Percentiles rank a stretch among this genome's conserved stretches.
Evolutionary conservation across 1,284 basidiomycete genomes (phyloP).

Genomic region (Tilletia caries): DNA sequence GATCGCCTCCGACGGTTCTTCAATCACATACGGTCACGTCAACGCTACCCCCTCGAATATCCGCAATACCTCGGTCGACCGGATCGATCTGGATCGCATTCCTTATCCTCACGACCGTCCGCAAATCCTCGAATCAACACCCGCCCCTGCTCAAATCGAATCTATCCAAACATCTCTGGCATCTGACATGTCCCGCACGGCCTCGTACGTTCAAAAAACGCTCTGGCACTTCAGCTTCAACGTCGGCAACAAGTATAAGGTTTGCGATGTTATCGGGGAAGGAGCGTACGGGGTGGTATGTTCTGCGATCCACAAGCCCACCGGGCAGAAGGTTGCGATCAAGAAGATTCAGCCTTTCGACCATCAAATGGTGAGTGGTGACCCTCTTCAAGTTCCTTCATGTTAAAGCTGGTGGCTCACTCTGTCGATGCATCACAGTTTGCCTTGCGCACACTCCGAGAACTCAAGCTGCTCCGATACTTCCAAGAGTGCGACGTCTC

Average conservation of each 20-base stretch:
- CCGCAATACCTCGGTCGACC: not conserved
- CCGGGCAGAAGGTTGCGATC: constrained; percentile 56
- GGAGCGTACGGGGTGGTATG: constrained; percentile 57
- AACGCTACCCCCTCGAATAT: too few species aligned
- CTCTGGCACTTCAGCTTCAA: constrained; percentile 13
- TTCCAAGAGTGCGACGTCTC: constrained; percentile 22
- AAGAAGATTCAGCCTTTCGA: constrained; percentile 54
- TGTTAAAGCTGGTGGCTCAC: not conserved
- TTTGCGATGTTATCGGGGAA: constrained; percentile 56
- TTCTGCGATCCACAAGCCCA: constrained; percentile 53
- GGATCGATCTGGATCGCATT: not conserved
- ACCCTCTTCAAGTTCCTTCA: not conserved
- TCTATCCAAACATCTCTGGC: not conserved
- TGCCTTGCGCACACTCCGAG: constrained; percentile 27
- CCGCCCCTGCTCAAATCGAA: not conserved
- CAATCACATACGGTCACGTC: not conserved
- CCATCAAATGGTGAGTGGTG: constrained; percentile 40
- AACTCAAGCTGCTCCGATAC: constrained; percentile 24
- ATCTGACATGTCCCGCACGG: not conserved
- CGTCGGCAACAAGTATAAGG: constrained; percentile 45
- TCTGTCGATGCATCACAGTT: constrained; percentile 17
- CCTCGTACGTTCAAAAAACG: not conserved
- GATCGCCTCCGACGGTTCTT: not conserved
- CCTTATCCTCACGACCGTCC: not conserved
- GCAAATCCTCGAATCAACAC: not conserved